Evolutionary conservation across 2,329 filamentous ascomycete genomes (phyloP).

Genomic region (Apiospora hydei): DNA sequence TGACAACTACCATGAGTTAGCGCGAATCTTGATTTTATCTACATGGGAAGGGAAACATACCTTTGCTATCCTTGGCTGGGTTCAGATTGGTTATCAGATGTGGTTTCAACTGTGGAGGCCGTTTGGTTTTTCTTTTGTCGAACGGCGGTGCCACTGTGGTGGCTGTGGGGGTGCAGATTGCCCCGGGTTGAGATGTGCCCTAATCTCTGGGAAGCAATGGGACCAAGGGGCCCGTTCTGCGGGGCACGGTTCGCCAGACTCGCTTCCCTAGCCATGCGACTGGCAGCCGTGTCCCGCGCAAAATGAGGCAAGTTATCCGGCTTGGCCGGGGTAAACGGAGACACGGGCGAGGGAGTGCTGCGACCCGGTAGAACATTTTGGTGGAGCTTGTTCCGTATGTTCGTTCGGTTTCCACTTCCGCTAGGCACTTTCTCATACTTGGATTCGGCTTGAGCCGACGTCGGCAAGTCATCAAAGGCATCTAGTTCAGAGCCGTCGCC

Average conservation of each 20-base stretch:
- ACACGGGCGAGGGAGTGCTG: slow-evolving; percentile 59
- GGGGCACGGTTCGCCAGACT: slow-evolving; percentile 66
- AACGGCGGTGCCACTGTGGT: slow-evolving; percentile 46
- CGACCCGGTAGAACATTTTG: slow-evolving; percentile 64
- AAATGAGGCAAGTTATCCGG: slow-evolving; percentile 65
- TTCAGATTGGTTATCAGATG: slow-evolving; percentile 88
- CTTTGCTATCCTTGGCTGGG: slow-evolving; percentile 77
- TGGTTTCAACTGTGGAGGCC: slow-evolving; percentile 72
- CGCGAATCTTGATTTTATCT: neutral
- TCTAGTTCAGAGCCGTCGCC: slow-evolving; percentile 94
- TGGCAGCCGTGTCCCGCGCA: slow-evolving; percentile 70
- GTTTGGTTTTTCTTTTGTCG: slow-evolving; percentile 64
- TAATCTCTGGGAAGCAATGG: slow-evolving; percentile 62
- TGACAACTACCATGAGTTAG: slow-evolving; percentile 59
- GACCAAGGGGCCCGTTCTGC: slow-evolving; percentile 59
- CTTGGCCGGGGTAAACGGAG: slow-evolving; percentile 65
- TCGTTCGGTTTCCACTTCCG: slow-evolving; percentile 71
- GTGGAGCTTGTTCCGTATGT: slow-evolving; percentile 62
- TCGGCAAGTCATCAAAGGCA: slow-evolving; percentile 92
- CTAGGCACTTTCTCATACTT: slow-evolving; percentile 83
- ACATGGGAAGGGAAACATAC: slow-evolving; percentile 59
- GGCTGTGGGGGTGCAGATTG: slow-evolving; percentile 52
- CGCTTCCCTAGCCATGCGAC: slow-evolving; percentile 69
- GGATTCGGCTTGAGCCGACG: slow-evolving; percentile 81
- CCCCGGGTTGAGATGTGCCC: slow-evolving; percentile 59